Conservation (phyloP, 805 yeast genomes). For the Zygoascus ofunaensis region DNA sequence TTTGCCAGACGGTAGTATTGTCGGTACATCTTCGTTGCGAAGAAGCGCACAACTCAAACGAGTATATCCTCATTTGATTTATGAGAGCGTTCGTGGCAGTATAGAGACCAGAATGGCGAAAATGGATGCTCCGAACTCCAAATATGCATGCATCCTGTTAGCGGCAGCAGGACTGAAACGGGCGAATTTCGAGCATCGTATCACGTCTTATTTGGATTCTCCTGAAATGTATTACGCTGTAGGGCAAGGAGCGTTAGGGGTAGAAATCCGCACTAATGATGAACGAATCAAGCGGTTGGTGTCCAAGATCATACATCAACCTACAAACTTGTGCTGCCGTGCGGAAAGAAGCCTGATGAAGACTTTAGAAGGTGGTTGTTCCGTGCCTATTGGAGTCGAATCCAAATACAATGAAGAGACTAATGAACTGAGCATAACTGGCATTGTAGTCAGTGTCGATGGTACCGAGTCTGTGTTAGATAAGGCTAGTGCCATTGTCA, state of each 20-base stretch:
- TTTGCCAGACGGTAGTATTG: constrained; percentile 74
- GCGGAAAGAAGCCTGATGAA: constrained; percentile 87
- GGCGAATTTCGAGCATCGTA: constrained; percentile 61
- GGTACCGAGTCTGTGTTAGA: constrained; percentile 65
- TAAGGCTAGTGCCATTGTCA: constrained; percentile 33
- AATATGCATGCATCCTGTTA: constrained; percentile 64
- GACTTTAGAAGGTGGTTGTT: constrained; percentile 92
- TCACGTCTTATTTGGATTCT: constrained; percentile 58
- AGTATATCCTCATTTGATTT: constrained; percentile 63
- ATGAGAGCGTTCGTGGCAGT: constrained; percentile 82
- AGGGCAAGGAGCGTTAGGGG: constrained; percentile 97
- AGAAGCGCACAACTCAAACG: constrained; percentile 84
- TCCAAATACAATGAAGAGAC: constrained; percentile 44
- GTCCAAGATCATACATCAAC: constrained; percentile 49
- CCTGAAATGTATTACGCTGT: constrained; percentile 91
- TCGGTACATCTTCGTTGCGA: constrained; percentile 92
- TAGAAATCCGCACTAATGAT: constrained; percentile 76
- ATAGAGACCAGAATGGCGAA: constrained; percentile 71
- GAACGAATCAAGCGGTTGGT: constrained; percentile 48
- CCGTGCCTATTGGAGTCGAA: constrained; percentile 91
- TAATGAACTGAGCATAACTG: constrained; percentile 45
- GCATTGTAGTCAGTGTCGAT: constrained; percentile 75
- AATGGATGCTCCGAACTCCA: constrained; percentile 60
- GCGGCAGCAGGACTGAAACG: constrained; percentile 91
- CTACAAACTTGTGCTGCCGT: constrained; percentile 63